A percentile compares a stretch with the other conserved stretches of the same genome.
Evolutionary conservation across 768 basidiomycete species (phyloP).

Genomic region (Suillus bovinus): DNA sequence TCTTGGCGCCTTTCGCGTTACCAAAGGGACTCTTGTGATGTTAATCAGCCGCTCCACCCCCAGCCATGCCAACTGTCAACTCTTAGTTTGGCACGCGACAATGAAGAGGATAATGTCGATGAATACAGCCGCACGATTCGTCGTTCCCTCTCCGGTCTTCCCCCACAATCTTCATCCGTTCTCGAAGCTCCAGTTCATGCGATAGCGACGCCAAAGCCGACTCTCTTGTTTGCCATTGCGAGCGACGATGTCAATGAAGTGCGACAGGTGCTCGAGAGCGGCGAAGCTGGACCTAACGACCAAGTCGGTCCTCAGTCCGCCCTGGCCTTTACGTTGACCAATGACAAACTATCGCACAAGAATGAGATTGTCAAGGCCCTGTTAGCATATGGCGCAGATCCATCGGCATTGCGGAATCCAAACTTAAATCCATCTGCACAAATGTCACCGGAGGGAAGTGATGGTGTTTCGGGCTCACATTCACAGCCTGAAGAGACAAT

Average conservation of each 20-base stretch:
- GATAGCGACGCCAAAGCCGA: slow-evolving; percentile 67
- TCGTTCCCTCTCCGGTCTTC: slow-evolving; percentile 31
- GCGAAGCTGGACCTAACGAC: slow-evolving; percentile 74
- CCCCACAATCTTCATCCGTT: slow-evolving; percentile 27
- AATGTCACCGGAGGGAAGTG: slow-evolving; percentile 12
- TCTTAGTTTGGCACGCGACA: slow-evolving; percentile 35
- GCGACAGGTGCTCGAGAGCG: slow-evolving; percentile 63
- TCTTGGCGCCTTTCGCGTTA: slow-evolving; percentile 40
- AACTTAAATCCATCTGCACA: slow-evolving; percentile 28
- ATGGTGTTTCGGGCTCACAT: slow-evolving; percentile 3
- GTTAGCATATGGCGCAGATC: slow-evolving; percentile 80
- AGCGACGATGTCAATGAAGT: slow-evolving; percentile 77
- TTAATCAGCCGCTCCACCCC: slow-evolving; percentile 27
- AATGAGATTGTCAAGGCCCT: slow-evolving; percentile 78
- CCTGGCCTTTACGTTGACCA: slow-evolving; percentile 73
- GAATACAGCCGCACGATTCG: slow-evolving; percentile 41
- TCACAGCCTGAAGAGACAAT: slow-evolving; percentile 34
- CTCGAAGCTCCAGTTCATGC: slow-evolving; percentile 44
- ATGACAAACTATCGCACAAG: slow-evolving; percentile 65
- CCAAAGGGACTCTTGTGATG: slow-evolving; percentile 32
- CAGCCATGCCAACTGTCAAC: slow-evolving; percentile 51
- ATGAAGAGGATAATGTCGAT: slow-evolving; percentile 39
- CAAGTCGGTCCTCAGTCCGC: slow-evolving; percentile 75
- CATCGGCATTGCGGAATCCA: slow-evolving; percentile 46
- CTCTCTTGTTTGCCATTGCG: slow-evolving; percentile 82